Base-by-base conservation (phyloP, 2,329 filamentous ascomycete genomes). In the Lasiodiplodia theobromae region DNA sequence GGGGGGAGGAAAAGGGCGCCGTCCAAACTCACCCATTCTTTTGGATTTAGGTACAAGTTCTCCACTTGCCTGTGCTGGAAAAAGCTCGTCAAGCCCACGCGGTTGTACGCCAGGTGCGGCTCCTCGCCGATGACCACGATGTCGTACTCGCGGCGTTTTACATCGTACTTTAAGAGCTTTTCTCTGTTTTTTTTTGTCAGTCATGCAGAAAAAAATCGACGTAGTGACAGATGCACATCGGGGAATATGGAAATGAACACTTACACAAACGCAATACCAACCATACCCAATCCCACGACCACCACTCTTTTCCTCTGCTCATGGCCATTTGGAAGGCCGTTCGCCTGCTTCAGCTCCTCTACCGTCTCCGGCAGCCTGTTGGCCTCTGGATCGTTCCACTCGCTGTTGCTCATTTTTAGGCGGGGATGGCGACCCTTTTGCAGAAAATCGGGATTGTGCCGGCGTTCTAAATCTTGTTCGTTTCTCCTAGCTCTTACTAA, bases 281-380 rank as follows among this genome's bases (percentile, higher is more conserved):
- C 94, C 94, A 97, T 97, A 2, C 94, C 94, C 80, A 97, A 81
- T 11, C 94, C 94, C 49, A 97, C 92, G 47, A 97, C 89, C 2
- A 96, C 93, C 44, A 96, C 82, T 75, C 86, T 89, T 78, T 92
- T 93, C 70, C 88, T 82, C 44, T 77, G 75, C 7, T 75, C 16
- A 80, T 73, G 60, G 81, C 25, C 72, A 71, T 8, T 57, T 21
- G 23, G 66, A 6, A 60, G 47, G 25, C 73, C 73, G 18, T 76
- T 60, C 23, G 40, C 73, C 44, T 69, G 69, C 49, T 75, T 73
- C 72, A 80, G 49, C 70, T 79, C 71, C 51, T 79, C 77, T 49
- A 83, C 78, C 74, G 79, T 83, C 68, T 82, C 79, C 10, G 82
- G 81, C 18, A 84, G 74, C 64, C 77, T 75, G 49, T 83, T 84